These are phyloP conservation scores for Leccinum incarnatum DNA, from an alignment of 768 basidiomycete genomes.

Conservation along the genomic window DNA sequence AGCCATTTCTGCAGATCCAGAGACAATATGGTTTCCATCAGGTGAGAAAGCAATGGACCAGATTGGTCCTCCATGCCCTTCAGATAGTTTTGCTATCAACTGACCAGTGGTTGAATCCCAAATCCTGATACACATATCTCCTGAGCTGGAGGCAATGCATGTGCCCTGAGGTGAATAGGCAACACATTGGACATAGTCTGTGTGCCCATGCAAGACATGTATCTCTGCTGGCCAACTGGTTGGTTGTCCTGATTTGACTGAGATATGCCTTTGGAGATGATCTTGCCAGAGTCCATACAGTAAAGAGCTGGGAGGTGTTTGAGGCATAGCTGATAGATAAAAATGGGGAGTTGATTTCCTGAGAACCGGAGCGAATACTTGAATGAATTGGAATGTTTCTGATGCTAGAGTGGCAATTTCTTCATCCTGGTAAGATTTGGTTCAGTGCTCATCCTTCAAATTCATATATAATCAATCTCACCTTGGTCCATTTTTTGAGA, in stretches of 20 bases:
- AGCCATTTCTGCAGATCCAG: not conserved
- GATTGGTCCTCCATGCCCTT: not conserved
- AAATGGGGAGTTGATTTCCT: not conserved
- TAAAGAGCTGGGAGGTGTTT: not conserved
- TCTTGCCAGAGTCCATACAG: not conserved
- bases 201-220: not conserved
- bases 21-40: not conserved
- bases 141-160: not conserved
- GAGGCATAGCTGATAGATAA: not conserved
- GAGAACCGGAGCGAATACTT: slow-evolving; percentile 2
- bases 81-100: not conserved
- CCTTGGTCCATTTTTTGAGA: not conserved
- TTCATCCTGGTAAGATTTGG: not conserved
- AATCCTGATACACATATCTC: not conserved
- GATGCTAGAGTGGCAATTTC: not conserved
- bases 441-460: not conserved
- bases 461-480: not conserved
- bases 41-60: not conserved
- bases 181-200: not conserved
- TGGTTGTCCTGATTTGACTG: not conserved
- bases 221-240: not conserved
- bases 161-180: not conserved
- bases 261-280: not conserved
- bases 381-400: slow-evolving; percentile 2
- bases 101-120: not conserved